phyloP scores from a whole-genome alignment of 768 basidiomycete species.

The Amanita inopinata region DNA sequence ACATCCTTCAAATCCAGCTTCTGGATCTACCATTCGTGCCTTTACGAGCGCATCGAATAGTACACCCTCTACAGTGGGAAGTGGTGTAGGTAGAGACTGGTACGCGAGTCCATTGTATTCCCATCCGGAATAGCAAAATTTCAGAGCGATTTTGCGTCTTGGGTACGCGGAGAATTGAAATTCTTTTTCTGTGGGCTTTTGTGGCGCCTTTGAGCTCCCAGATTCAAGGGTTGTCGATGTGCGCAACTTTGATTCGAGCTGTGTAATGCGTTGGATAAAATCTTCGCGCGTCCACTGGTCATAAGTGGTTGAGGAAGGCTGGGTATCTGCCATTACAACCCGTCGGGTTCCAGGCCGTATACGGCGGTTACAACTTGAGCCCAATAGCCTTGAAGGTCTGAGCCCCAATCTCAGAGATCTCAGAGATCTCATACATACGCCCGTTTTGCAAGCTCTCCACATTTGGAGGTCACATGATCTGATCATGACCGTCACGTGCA shows the following conservation, averaged over 20 bases:
- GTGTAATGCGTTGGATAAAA: conserved; percentile 53
- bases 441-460: no score
- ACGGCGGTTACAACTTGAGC: no score
- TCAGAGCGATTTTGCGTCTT: conserved; percentile 84
- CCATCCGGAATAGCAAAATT: conserved; percentile 89
- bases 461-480: no score
- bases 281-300: conserved; percentile 43
- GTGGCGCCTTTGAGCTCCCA: conserved; percentile 18
- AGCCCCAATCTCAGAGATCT: no score
- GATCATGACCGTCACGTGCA: no score
- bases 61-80: conserved; percentile 88
- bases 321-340: background rate
- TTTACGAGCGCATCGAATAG: conserved; percentile 74
- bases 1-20: conserved; percentile 72
- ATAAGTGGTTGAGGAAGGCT: conserved; percentile 26
- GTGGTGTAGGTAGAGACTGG: conserved; percentile 57
- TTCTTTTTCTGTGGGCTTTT: conserved; percentile 15
- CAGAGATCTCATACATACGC: no score
- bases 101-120: conserved; percentile 86
- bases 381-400: no score
- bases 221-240: background rate
- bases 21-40: conserved; percentile 66
- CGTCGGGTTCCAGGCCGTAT: background rate
- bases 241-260: conserved; percentile 35
- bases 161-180: conserved; percentile 66